These are phyloP conservation scores for Pleurotus sapidus DNA, from an alignment of 768 basidiomycete species.

Conservation along the genomic window DNA sequence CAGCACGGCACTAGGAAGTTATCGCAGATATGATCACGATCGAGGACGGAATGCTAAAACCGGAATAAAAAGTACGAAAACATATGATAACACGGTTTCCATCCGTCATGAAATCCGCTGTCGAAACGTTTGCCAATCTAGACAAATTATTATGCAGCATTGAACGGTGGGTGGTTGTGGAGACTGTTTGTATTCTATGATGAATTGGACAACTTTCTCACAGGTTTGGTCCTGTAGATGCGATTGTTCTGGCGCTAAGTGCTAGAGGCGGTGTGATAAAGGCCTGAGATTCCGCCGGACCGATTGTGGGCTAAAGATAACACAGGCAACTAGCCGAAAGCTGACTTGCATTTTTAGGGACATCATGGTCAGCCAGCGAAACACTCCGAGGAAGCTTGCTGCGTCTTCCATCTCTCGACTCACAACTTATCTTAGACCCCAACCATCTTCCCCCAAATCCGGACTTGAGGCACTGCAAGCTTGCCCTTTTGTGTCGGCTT, in stretches of 20 bases:
- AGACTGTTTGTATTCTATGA: too few relatives aligned
- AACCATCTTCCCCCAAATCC: neutral
- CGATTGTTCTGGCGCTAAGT: neutral
- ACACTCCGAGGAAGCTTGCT: neutral
- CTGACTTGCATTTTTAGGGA: neutral
- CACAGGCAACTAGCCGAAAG: neutral
- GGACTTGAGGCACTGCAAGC: slow-evolving; percentile 2
- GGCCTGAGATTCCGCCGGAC: slow-evolving; percentile 1
- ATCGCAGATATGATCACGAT: neutral
- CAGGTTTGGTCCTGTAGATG: neutral
- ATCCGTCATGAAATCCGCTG: neutral
- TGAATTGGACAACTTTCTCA: too few relatives aligned
- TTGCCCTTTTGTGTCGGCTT: neutral
- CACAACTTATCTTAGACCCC: neutral
- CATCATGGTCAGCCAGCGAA: neutral
- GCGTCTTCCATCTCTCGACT: neutral
- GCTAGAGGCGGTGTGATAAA: neutral
- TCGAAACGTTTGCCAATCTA: too few relatives aligned
- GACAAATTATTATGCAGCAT: too few relatives aligned
- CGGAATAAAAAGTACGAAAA: neutral
- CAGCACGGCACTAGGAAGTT: too few relatives aligned
- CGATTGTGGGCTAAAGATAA: slow-evolving; percentile 5
- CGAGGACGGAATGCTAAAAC: neutral
- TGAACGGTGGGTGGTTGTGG: too few relatives aligned
- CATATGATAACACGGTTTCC: neutral